These are phyloP conservation scores for Coleophoma cylindrospora DNA, from an alignment of 2,329 filamentous ascomycete genomes.

Conservation along the genomic window DNA sequence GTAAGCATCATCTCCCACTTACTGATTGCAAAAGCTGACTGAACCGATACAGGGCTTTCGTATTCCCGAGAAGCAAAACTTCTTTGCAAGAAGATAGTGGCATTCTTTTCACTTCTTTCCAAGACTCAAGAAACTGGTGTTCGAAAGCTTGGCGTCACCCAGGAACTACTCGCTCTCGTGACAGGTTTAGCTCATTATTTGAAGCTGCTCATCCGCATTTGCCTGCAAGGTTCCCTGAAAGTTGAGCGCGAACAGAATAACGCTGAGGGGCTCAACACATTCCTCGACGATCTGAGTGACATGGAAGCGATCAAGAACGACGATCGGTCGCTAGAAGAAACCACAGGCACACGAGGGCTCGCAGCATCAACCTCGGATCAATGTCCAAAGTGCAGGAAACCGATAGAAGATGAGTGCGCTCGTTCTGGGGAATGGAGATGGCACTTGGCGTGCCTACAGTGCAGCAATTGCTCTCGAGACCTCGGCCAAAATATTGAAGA, in stretches of 20 bases:
- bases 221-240: constrained; percentile 86
- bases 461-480: constrained; percentile 67
- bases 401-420: constrained; percentile 92
- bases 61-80: constrained; percentile 96
- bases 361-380: constrained; percentile 78
- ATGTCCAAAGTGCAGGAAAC: constrained; percentile 74
- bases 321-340: constrained; percentile 64
- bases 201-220: constrained; percentile 95
- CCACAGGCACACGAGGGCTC: constrained; percentile 58
- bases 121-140: constrained; percentile 92
- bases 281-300: constrained; percentile 77
- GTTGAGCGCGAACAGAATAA: constrained; percentile 79
- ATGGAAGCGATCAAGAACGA: constrained; percentile 74
- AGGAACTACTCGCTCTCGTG: constrained; percentile 95
- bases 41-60: constrained; percentile 58
- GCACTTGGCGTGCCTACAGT: constrained; percentile 74
- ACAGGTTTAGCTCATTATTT: constrained; percentile 96
- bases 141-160: constrained; percentile 88
- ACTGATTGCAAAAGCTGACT: background rate
- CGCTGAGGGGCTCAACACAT: constrained; percentile 71
- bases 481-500: constrained; percentile 64
- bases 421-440: constrained; percentile 71
- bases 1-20: constrained; percentile 39
- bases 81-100: constrained; percentile 98
- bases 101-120: constrained; percentile 91